A percentile compares a stretch with the other conserved stretches of the same genome.
Conservation (phyloP, 1,139 yeast species). For the Trichomonascaceae sp. region DNA sequence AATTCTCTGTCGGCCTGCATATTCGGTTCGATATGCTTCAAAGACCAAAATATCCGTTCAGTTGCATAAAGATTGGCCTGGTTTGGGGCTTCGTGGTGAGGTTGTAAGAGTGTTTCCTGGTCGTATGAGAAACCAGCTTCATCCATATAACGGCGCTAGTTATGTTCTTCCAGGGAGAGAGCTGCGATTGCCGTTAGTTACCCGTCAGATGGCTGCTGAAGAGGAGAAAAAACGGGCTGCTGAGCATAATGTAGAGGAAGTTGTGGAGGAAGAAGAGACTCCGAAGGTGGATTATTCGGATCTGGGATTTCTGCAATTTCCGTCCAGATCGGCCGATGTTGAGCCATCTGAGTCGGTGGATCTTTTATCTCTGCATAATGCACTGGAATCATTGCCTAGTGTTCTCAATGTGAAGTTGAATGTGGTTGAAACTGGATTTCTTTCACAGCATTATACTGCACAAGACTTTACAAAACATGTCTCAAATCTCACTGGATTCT, state of each 20-base stretch:
- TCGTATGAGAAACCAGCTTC: conserved; percentile 73
- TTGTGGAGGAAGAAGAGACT: neutral
- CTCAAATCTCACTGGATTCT: conserved; percentile 18
- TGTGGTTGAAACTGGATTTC: conserved; percentile 17
- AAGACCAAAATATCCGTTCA: conserved; percentile 54
- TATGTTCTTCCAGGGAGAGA: conserved; percentile 51
- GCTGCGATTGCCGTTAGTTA: conserved; percentile 52
- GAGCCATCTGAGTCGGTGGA: conserved; percentile 9
- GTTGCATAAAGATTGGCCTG: conserved; percentile 58
- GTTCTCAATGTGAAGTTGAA: conserved; percentile 15
- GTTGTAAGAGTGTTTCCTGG: conserved; percentile 73
- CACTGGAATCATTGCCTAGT: conserved; percentile 23
- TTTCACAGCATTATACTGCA: conserved; percentile 13
- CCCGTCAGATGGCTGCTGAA: conserved; percentile 7
- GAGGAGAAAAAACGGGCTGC: conserved; percentile 12
- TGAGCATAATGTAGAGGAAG: conserved; percentile 9
- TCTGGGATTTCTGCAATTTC: conserved; percentile 12
- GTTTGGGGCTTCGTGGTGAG: conserved; percentile 60
- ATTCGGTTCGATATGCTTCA: conserved; percentile 31
- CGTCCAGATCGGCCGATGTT: conserved; percentile 11
- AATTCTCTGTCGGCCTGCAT: neutral
- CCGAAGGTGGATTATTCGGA: conserved; percentile 9
- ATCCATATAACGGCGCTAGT: conserved; percentile 65
- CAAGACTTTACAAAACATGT: conserved; percentile 18
- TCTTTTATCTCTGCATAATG: conserved; percentile 17